phyloP scores from a whole-genome alignment of 31 red algal species.

The Odonthalia washingtoniensis region DNA sequence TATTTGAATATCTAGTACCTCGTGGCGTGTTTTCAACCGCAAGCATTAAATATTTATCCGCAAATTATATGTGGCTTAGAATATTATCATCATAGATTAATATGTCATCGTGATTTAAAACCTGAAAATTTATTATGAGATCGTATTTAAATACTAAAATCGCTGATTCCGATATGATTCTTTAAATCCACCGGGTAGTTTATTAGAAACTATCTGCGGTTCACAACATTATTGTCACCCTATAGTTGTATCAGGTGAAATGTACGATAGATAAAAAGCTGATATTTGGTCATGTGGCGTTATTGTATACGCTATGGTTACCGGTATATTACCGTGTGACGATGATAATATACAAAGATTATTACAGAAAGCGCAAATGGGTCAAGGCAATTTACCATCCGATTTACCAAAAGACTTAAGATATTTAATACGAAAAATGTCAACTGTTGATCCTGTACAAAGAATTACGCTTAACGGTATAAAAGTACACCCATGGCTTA shows the following conservation, averaged over 20 bases:
- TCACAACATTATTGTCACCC: conserved; percentile 97
- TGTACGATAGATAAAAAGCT: conserved; percentile 92
- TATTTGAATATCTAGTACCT: conserved; percentile 94
- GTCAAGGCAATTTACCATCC: conserved; percentile 85
- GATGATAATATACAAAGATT: conserved; percentile 98
- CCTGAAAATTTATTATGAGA: conserved; percentile 96
- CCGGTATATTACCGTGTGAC: conserved; percentile 96
- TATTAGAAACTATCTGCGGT: conserved; percentile 96
- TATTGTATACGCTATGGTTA: conserved; percentile 97
- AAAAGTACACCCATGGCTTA: conserved; percentile 91
- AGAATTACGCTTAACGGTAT: conserved; percentile 87
- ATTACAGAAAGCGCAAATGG: conserved; percentile 87
- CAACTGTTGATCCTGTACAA: conserved; percentile 90
- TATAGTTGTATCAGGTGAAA: conserved; percentile 97
- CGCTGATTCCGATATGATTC: conserved; percentile 97
- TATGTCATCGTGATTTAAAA: conserved; percentile 98
- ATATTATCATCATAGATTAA: conserved; percentile 95
- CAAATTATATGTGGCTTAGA: conserved; percentile 97
- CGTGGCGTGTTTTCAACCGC: conserved; percentile 79
- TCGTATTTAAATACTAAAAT: conserved; percentile 83
- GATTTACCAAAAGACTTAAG: conserved; percentile 76
- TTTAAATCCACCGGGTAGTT: conserved; percentile 77
- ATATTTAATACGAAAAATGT: conserved; percentile 84
- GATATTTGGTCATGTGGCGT: conserved; percentile 99
- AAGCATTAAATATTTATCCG: conserved; percentile 91